phyloP scores from a whole-genome alignment of 2,329 filamentous ascomycete species.

The Allantophomopsis lycopodina region DNA sequence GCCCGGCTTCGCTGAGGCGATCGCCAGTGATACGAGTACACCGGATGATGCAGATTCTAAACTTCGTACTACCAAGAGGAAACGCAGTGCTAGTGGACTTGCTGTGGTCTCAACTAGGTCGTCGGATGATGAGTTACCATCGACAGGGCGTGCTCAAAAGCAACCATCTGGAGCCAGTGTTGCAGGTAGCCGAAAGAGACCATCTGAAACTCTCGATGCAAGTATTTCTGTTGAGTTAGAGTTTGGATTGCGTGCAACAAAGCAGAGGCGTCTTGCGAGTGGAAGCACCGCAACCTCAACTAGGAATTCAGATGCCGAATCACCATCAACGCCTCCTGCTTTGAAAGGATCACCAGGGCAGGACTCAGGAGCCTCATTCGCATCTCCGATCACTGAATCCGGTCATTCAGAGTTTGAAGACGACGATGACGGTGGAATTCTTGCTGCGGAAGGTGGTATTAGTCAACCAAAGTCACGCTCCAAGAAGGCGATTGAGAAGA shows the following conservation, averaged over 20 bases:
- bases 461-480: conserved; percentile 21
- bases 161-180: conserved; percentile 15
- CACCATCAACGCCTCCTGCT: conserved; percentile 1
- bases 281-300: conserved; percentile 23
- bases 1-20: conserved; percentile 53
- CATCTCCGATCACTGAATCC: conserved; percentile 8
- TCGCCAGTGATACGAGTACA: conserved; percentile 12
- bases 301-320: conserved; percentile 14
- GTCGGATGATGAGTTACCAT: conserved; percentile 13
- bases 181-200: no score
- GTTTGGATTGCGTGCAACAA: conserved; percentile 43
- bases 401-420: conserved; percentile 18
- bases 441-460: conserved; percentile 23
- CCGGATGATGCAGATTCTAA: conserved; percentile 38
- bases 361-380: conserved; percentile 21
- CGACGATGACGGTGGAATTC: conserved; percentile 19
- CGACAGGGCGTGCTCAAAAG: conserved; percentile 9
- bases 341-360: conserved; percentile 16
- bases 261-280: conserved; percentile 32
- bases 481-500: conserved; percentile 19
- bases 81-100: conserved; percentile 22
- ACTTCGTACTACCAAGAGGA: conserved; percentile 44
- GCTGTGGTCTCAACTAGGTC: conserved; percentile 23
- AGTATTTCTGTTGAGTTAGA: conserved; percentile 29
- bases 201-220: conserved; percentile 3